Evolutionary conservation across 352 stramenopile genomes (phyloP).

Genomic region (Phytophthora constricta): DNA sequence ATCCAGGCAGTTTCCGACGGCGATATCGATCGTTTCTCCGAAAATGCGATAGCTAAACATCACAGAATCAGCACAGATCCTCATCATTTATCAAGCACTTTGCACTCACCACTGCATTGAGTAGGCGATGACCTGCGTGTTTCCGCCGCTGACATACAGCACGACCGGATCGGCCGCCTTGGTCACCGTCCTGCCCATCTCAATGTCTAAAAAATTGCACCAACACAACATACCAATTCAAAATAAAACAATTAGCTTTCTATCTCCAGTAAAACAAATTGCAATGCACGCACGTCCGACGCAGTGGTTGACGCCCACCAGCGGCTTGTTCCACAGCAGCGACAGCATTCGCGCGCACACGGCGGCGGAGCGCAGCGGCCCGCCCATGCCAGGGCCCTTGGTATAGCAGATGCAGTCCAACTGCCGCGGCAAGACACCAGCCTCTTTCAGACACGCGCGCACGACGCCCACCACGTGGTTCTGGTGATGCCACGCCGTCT

Average conservation of each 20-base stretch:
- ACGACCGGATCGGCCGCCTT: slow-evolving; percentile 96
- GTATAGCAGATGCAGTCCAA: slow-evolving; percentile 96
- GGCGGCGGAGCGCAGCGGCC: slow-evolving; percentile 95
- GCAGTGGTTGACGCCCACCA: slow-evolving; percentile 99
- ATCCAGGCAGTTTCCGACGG: slow-evolving; percentile 99
- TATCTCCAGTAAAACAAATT: slow-evolving; percentile 6
- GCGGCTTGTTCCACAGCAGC: slow-evolving; percentile 95
- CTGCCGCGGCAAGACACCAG: slow-evolving; percentile 83
- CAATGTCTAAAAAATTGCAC: slow-evolving; percentile 90
- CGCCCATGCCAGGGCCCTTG: slow-evolving; percentile 98
- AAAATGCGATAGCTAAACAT: slow-evolving; percentile 97
- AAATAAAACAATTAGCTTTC: not conserved
- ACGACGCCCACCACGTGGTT: slow-evolving; percentile 96
- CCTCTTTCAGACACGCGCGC: slow-evolving; percentile 93
- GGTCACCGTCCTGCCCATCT: slow-evolving; percentile 99
- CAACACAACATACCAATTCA: slow-evolving; percentile 6
- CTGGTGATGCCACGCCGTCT: slow-evolving; percentile 99
- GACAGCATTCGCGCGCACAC: slow-evolving; percentile 95
- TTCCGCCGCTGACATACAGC: slow-evolving; percentile 99
- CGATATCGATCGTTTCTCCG: slow-evolving; percentile 99
- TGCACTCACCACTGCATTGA: slow-evolving; percentile 77
- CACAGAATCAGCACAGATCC: slow-evolving; percentile 1
- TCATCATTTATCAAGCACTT: not conserved
- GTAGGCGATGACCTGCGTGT: slow-evolving; percentile 97
- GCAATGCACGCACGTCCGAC: slow-evolving; percentile 88